Percentiles rank a stretch among this genome's conserved stretches.
Evolutionary conservation across 176 grass and related monocot genomes (phyloP).

Genomic region (Carex pumila): DNA sequence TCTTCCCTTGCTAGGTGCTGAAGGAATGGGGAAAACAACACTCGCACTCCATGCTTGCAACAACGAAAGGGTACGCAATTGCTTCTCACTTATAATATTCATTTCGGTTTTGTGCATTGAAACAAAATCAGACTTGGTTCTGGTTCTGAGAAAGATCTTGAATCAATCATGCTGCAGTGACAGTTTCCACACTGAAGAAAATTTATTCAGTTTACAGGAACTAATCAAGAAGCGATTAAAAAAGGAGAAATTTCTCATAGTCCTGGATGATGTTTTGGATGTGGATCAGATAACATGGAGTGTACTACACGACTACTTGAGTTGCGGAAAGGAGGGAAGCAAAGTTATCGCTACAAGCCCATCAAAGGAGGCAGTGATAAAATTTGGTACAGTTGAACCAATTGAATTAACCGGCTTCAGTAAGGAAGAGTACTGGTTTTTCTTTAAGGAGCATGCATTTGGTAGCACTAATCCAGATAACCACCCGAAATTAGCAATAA

Average conservation of each 20-base stretch:
- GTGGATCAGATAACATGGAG: conserved; percentile 11
- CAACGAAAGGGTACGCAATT: conserved; percentile 14
- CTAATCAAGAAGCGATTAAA: not conserved
- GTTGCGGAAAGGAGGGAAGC: conserved; percentile 15
- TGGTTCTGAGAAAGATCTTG: conserved; percentile 5
- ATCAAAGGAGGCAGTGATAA: conserved; percentile 18
- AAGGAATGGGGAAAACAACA: conserved; percentile 26
- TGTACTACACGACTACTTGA: conserved; percentile 10
- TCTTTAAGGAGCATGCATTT: conserved; percentile 23
- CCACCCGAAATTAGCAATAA: conserved; percentile 9
- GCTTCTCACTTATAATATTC: conserved; percentile 17
- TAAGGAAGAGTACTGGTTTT: conserved; percentile 31
- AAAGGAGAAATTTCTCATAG: conserved; percentile 9
- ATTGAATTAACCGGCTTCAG: conserved; percentile 11
- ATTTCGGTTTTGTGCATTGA: conserved; percentile 12
- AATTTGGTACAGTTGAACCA: not conserved
- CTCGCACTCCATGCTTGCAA: conserved; percentile 22
- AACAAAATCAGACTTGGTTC: conserved; percentile 7
- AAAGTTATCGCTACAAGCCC: conserved; percentile 21
- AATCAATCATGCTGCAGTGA: not conserved
- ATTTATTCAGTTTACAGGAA: not conserved
- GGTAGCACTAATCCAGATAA: conserved; percentile 2
- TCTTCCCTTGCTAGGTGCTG: conserved; percentile 12
- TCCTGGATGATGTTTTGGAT: conserved; percentile 13
- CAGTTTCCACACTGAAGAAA: not conserved